Evolutionary conservation across 2,329 filamentous ascomycete genomes (phyloP).

Genomic region (Colletotrichum chlorophyti): DNA sequence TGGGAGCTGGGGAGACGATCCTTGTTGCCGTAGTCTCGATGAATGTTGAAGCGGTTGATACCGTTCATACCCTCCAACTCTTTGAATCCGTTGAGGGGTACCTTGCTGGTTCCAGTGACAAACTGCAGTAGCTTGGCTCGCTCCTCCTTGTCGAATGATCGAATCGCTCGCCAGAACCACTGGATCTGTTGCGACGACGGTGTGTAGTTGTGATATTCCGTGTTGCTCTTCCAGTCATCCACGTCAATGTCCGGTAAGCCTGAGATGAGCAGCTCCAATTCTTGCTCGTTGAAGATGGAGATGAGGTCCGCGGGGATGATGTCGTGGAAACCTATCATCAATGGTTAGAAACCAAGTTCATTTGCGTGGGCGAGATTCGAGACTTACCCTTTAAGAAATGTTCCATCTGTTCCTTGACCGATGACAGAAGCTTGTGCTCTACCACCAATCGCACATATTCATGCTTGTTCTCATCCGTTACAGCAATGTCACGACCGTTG

Average conservation of each 20-base stretch:
- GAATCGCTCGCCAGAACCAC: slow-evolving; percentile 98
- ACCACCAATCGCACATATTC: slow-evolving; percentile 95
- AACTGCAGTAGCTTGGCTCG: slow-evolving; percentile 96
- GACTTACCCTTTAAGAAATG: slow-evolving; percentile 81
- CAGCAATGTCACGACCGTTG: slow-evolving; percentile 87
- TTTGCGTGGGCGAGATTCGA: neutral
- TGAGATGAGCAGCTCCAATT: slow-evolving; percentile 94
- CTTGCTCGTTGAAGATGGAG: slow-evolving; percentile 98
- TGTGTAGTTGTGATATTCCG: slow-evolving; percentile 97
- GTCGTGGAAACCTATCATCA: slow-evolving; percentile 82
- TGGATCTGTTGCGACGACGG: slow-evolving; percentile 95
- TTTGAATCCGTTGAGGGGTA: slow-evolving; percentile 97
- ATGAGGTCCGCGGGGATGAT: slow-evolving; percentile 95
- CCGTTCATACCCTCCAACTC: slow-evolving; percentile 99
- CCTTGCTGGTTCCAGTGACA: slow-evolving; percentile 97
- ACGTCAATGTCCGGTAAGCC: slow-evolving; percentile 96
- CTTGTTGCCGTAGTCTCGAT: slow-evolving; percentile 96
- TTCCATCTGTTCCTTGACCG: slow-evolving; percentile 93
- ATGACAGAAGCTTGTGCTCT: slow-evolving; percentile 89
- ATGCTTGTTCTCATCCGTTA: slow-evolving; percentile 98
- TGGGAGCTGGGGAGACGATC: slow-evolving; percentile 95
- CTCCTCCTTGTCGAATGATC: slow-evolving; percentile 98
- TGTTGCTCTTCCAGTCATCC: slow-evolving; percentile 99
- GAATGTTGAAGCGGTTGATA: slow-evolving; percentile 97
- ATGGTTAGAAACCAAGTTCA: slow-evolving; percentile 36